phyloP scores from a whole-genome alignment of 2,329 filamentous ascomycete species.

The Fusarium tjaetaba region DNA sequence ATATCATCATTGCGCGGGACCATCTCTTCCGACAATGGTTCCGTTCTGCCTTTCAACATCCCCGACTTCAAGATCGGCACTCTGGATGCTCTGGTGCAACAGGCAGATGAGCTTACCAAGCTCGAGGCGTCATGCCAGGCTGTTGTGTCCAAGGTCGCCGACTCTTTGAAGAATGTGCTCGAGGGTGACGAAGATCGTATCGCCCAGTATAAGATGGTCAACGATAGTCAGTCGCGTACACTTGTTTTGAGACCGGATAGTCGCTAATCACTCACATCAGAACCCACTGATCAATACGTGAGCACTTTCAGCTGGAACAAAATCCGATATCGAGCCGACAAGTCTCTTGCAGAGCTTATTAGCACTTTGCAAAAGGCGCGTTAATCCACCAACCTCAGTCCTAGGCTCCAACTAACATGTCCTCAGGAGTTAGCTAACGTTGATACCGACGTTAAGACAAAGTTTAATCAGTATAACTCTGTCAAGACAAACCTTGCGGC shows the following conservation, averaged over 20 bases:
- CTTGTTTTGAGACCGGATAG: not conserved
- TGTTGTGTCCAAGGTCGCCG: conserved; percentile 87
- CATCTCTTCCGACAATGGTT: conserved; percentile 78
- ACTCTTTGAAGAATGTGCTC: conserved; percentile 83
- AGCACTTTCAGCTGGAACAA: conserved; percentile 95
- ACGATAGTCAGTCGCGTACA: conserved; percentile 75
- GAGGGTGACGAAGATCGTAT: conserved; percentile 86
- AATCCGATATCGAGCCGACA: conserved; percentile 95
- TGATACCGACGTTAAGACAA: conserved; percentile 94
- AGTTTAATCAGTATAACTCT: conserved; percentile 93
- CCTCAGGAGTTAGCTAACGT: conserved; percentile 84
- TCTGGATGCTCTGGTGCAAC: conserved; percentile 91
- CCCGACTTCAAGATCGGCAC: conserved; percentile 99
- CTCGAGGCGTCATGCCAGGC: conserved; percentile 81
- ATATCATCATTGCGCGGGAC: conserved; percentile 78
- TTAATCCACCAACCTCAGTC: not conserved
- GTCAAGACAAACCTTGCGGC: conserved; percentile 85
- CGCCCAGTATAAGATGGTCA: conserved; percentile 89
- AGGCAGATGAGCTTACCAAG: conserved; percentile 94
- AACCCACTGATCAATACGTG: conserved; percentile 95
- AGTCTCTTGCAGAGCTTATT: conserved; percentile 86
- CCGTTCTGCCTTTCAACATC: conserved; percentile 79
- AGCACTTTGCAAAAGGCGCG: conserved; percentile 85
- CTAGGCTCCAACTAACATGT: conserved; percentile 10
- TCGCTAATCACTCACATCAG: conserved; percentile 59